Base-by-base conservation (phyloP, 2,329 filamentous ascomycete species). In the Coleophoma crateriformis region DNA sequence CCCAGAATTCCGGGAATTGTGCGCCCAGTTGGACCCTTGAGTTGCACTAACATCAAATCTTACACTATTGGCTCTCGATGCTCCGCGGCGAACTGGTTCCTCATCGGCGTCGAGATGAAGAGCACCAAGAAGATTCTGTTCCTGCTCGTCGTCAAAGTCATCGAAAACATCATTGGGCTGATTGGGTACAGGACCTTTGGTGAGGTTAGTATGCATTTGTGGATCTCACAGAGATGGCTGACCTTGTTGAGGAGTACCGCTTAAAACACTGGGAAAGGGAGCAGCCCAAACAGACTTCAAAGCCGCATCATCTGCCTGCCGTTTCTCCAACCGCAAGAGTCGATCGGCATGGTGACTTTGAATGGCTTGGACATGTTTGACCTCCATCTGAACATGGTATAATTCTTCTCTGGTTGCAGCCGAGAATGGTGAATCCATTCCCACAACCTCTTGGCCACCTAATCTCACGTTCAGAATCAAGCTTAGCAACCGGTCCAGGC, bases 31-130 rank as follows among this genome's bases (percentile, higher is more conserved):
- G 8, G 81, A 90, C 44, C 89, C 87, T 60, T 96, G 90, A 59
- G 96, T 83, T 13, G 92, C 91, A 63, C 90, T 96, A 66, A 97
- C 92, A 64, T 97, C 94, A 62, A 99, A 99, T 35, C 94, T 88
- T 58, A 99, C 94, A 64, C 94, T 97, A 66, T 97, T 97, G 44
- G 94, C 92, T 59, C 94, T 81, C 15, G 94, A 99, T 15, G 90
- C 89, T 48, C 94, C 89, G 55, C 92, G 82, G 35, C 90, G 83
- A 50, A 90, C 84, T 33, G 88, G 88, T 64, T 91, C 87, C 54
- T 97, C 90, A 54, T 96, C 91, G 5, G 85, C 79, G 56, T 96
- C 92, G 7, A 97, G 76, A 51, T 91, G 88, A 50, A 96, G 77
- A 48, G 87, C 89, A 46, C 85, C 86, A 45, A 95, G 79, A 51